Base-by-base conservation (phyloP, 768 basidiomycete species). In the Cystofilobasidium bisporidii region DNA sequence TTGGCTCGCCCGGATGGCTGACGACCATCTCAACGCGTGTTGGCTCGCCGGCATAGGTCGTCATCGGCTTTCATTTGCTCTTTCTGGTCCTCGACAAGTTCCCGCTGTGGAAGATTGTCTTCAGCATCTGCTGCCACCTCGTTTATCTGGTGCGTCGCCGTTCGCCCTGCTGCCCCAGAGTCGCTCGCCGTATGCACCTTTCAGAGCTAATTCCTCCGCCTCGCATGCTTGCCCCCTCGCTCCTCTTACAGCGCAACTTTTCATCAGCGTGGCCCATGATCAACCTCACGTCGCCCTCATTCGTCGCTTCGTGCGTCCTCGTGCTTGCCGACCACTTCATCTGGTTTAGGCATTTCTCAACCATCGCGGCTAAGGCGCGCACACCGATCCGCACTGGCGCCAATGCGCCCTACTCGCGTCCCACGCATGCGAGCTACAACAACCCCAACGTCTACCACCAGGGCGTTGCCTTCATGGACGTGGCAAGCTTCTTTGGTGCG, bases 291-390 rank as follows among this genome's bases (percentile, higher is more conserved):
- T 97, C 93, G 0, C 75, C 80, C 24, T 84, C 85, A 9, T 98
- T 99, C 81, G 77, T 98, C 56, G 81, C 84, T 0, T 97, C 93
- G 0, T 96, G 92, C 77, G 71, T 82, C 24, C 79, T 93, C 64
- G 94, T 96, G 71, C 82, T 99, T 65, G 76, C 80, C 1, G 91
- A 97, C 79, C 96, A 98, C 77, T 97, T 97, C 75, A 76, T 90
- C 47, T 97, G 93, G 90, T 99, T 99, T 81, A 91, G 89, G 79
- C 83, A 98, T 78, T 98, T 98, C 77, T 84, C 92, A 6, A 61
- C 72, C 72, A 11, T 75, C 74, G 62, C 67, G 60, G n/a, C 71
- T 66, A 22, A 63, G 70, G 33, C 56, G 55, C 43, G 58, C 69
- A 72, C 4, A 70, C 67, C 57, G 74, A 74, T 55, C 28, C 45